Conservation (phyloP, 2,329 filamentous ascomycete genomes). For the Trichocomaceae sp. region DNA sequence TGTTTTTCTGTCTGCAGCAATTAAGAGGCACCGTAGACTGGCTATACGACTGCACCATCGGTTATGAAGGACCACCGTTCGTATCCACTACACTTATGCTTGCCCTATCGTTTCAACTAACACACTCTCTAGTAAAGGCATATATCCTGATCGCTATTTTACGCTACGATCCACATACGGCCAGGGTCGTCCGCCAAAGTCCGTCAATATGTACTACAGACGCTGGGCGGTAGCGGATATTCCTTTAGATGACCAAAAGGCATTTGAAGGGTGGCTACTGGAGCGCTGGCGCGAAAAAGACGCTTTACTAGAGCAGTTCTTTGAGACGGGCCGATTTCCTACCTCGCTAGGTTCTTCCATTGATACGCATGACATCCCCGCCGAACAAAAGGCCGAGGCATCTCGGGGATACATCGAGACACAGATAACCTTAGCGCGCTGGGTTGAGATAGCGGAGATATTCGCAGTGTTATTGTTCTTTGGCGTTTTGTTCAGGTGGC, state of each 20-base stretch:
- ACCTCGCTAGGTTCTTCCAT: slow-evolving; percentile 52
- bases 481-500: slow-evolving; percentile 2
- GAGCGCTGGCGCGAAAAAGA: slow-evolving; percentile 92
- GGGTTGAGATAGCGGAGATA: slow-evolving; percentile 39
- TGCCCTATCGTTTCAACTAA: not conserved
- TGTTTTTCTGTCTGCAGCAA: slow-evolving; percentile 57
- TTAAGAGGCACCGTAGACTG: slow-evolving; percentile 54
- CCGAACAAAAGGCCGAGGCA: slow-evolving; percentile 25
- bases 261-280: slow-evolving; percentile 78
- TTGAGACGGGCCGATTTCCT: slow-evolving; percentile 72
- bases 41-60: slow-evolving; percentile 76
- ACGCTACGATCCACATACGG: slow-evolving; percentile 82
- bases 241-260: slow-evolving; percentile 64
- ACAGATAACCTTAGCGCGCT: slow-evolving; percentile 37
- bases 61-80: slow-evolving; percentile 88
- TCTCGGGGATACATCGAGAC: slow-evolving; percentile 39
- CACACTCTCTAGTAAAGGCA: slow-evolving; percentile 53
- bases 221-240: slow-evolving; percentile 75
- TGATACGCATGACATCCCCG: slow-evolving; percentile 37
- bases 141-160: slow-evolving; percentile 87
- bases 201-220: slow-evolving; percentile 95
- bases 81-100: slow-evolving; percentile 33
- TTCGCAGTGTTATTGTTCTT: slow-evolving; percentile 34
- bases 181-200: slow-evolving; percentile 81
- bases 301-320: slow-evolving; percentile 74